Conservation (phyloP, 2,329 filamentous ascomycete genomes). For the Triangularia verruculosa region DNA sequence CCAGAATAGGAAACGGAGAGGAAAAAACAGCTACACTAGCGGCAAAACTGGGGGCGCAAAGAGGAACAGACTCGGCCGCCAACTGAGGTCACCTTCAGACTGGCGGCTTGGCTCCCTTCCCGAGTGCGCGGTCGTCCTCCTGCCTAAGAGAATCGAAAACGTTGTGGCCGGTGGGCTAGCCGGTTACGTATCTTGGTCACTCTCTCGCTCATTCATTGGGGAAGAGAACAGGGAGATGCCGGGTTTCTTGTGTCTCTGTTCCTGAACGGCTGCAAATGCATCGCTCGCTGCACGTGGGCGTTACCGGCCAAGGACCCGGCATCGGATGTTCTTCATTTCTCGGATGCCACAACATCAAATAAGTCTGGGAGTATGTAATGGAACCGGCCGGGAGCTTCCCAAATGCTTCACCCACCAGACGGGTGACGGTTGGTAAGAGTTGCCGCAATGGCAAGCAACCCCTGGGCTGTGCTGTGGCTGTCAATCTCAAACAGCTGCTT, state of each 20-base stretch:
- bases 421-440: not conserved
- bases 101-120: not conserved
- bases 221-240: not conserved
- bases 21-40: not conserved
- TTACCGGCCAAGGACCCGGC: not conserved
- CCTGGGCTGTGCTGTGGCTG: not conserved
- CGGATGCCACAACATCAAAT: not conserved
- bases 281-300: not conserved
- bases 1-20: not conserved
- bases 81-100: not conserved
- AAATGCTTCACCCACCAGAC: not conserved
- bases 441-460: not conserved
- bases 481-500: not conserved
- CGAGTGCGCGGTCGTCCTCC: not conserved
- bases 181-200: not conserved
- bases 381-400: not conserved
- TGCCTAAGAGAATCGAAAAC: not conserved
- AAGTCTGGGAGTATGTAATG: not conserved
- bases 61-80: not conserved
- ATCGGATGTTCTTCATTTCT: not conserved
- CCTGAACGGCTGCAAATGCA: not conserved
- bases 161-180: not conserved
- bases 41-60: not conserved
- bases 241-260: not conserved
- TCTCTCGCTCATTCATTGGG: not conserved